Evolutionary conservation across 2,329 filamentous ascomycete genomes (phyloP), one percentile per base, ranked within the genome.

Genomic region (Aspergillus ibericus): DNA sequence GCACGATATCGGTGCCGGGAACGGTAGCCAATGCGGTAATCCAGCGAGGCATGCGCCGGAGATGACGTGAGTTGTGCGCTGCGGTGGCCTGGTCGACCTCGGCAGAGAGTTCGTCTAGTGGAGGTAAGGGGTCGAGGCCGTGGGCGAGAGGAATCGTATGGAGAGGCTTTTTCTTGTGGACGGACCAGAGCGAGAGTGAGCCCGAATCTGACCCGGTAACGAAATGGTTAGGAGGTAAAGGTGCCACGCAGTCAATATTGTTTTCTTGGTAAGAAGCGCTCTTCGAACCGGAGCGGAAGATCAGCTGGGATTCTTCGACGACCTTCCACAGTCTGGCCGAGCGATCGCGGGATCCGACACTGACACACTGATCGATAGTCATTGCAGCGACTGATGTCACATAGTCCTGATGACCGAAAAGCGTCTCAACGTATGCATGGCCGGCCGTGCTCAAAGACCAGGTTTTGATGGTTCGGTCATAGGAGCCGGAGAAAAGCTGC

Each of bases 321-420:
- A 99, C 93, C 76, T 97, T 97, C 95, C 95, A 99, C 66, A 96
- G 78, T 59, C 95, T 84, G 38, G 93, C 95, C 2, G 93, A 97
- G 58, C 93, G 88, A 74, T 99, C 95, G 64, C 95, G 84, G 5
- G 92, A 89, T 56, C 95, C 95, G 16, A 96, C 95, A 61, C 89
- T 95, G 59, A 98, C 83, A 72, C 95, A 97, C 50, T 92, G 88
- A 75, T 98, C 95, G 66, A 92, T 87, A 1, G 89, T 88, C 62
- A 96, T 83, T 20, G 91, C 89, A 63, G 91, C 90, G 55, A 99
- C 85, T 70, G 92, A 91, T 36, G 93, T 83, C 5, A 98, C 90
- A 63, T 91, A 84, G 72, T 98, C 93, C 72, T 97, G 93, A 77
- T 99, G 95, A 46, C 95, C 95, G 71, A 97, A 98, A 0, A 99